Percentiles rank a stretch among this genome's conserved stretches.
phyloP scores from a whole-genome alignment of 192 early-diverging fungal species.

The Phycomyces blakesleeanus region DNA sequence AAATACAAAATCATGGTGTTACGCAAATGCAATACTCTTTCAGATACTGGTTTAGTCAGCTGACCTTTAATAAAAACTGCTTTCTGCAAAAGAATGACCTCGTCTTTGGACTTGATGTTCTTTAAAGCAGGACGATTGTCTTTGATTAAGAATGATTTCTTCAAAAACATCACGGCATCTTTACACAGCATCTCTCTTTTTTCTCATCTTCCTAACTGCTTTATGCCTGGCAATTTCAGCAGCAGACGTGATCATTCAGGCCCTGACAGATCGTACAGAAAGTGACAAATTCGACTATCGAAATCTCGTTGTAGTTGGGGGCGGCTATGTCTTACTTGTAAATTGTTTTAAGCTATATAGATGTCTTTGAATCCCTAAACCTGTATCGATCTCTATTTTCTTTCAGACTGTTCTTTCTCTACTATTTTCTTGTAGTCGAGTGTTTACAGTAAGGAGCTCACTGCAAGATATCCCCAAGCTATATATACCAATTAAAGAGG shows the following conservation, averaged over 20 bases:
- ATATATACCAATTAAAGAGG: slow-evolving; percentile 42
- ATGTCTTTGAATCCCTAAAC: too few species aligned
- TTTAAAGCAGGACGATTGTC: neutral
- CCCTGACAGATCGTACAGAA: slow-evolving; percentile 32
- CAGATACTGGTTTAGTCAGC: too few species aligned
- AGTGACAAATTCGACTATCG: slow-evolving; percentile 38
- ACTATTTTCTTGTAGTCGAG: slow-evolving; percentile 47
- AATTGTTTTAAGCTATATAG: neutral
- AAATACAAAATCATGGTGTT: too few species aligned
- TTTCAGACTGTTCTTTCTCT: slow-evolving; percentile 46
- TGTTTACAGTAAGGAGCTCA: slow-evolving; percentile 43
- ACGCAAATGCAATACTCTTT: too few species aligned
- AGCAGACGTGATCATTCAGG: slow-evolving; percentile 52
- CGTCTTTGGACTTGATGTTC: neutral
- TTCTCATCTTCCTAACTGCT: slow-evolving; percentile 30
- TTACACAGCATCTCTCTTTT: slow-evolving; percentile 31
- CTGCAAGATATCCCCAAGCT: slow-evolving; percentile 51
- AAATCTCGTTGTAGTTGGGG: slow-evolving; percentile 44
- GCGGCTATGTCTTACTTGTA: slow-evolving; percentile 48
- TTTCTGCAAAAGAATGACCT: neutral
- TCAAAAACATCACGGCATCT: slow-evolving; percentile 8
- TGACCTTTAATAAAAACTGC: too few species aligned
- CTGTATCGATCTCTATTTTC: too few species aligned
- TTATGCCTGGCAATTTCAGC: slow-evolving; percentile 49
- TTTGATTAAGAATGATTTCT: neutral